Conservation (phyloP, 1,284 basidiomycete genomes). For the Nidula niveotomentosa region DNA sequence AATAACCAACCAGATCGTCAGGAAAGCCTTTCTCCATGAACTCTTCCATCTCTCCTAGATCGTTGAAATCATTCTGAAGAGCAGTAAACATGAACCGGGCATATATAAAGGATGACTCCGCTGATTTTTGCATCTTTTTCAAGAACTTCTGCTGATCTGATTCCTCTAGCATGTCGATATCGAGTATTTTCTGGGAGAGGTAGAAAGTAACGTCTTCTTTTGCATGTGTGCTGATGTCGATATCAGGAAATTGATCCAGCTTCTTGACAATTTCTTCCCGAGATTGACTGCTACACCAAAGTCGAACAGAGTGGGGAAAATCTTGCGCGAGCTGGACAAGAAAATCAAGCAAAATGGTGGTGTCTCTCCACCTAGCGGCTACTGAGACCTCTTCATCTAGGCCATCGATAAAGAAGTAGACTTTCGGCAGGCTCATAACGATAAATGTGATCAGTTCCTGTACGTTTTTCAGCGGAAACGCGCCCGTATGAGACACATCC, state of each 20-base stretch:
- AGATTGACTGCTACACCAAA: slow-evolving; percentile 14
- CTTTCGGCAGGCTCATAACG: slow-evolving; percentile 3
- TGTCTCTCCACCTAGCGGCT: slow-evolving; percentile 2
- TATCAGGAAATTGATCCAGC: not conserved
- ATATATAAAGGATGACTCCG: not conserved
- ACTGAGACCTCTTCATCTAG: slow-evolving; percentile 15
- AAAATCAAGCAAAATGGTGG: slow-evolving; percentile 11
- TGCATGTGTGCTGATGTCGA: not conserved
- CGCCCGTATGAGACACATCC: not conserved
- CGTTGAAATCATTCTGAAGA: not conserved
- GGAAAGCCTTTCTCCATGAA: not conserved
- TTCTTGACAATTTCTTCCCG: not conserved
- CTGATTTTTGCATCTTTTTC: not conserved
- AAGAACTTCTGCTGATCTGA: not conserved
- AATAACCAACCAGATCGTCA: not conserved
- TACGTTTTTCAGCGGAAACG: not conserved
- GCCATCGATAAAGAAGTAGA: slow-evolving; percentile 18
- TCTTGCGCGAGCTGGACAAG: slow-evolving; percentile 5
- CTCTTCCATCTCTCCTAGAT: not conserved
- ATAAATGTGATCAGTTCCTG: slow-evolving; percentile 10
- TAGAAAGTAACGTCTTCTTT: not conserved
- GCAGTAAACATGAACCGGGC: not conserved
- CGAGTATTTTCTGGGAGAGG: not conserved
- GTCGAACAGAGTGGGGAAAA: slow-evolving; percentile 6
- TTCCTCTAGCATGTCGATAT: not conserved